Base-by-base conservation (phyloP, 441 rosid species). In the Euphorbia schlechtendalii region DNA sequence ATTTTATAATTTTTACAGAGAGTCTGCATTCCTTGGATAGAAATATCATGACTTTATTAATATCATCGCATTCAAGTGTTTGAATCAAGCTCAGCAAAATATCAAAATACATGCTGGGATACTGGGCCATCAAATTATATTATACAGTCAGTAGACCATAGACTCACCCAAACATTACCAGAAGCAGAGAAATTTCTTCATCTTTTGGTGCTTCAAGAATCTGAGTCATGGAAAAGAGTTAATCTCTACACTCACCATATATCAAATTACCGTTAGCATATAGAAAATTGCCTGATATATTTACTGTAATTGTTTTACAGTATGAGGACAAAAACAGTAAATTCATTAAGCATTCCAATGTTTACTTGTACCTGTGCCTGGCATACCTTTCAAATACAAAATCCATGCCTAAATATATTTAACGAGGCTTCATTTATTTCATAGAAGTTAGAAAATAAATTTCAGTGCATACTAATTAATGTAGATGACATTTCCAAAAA, bases 171-270 rank as follows among this genome's bases (percentile, higher is more conserved):
- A 91, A 91, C 80, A 94, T 77, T 76, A 86, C 96, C 84, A 86
- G 82, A 49, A 94, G 87, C 75, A 89, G 80, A 66, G 96, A 79
- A 77, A 94, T 77, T 75, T 91, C 99, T 78, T 89, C 98, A 36
- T 89, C 99, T 60, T 60, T 90, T 62, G 99, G 99, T 57, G 96
- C 84, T 79, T 91, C 96, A 66, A 94, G 88, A 79, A 94, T 94
- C 99, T 94, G 88, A 80, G 57, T 74, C 68, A 80, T 27, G 69
- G 27, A 76, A 83, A 69, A 79, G 48, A 76, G 59, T 70, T 72
- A 81, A 69, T 55, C 71, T 61, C 71, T 67, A 77, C 12, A 25
- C 69, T 57, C 71, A 69, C 65, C 71, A 66, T 45, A 68, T 55
- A 73, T 46, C 63, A 67, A 59, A 73, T 71, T 51, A 22, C 20